A percentile compares a stretch with the other conserved stretches of the same genome.
phyloP scores from a whole-genome alignment of 192 early-diverging fungal genomes.

The Umbelopsis sp. region DNA sequence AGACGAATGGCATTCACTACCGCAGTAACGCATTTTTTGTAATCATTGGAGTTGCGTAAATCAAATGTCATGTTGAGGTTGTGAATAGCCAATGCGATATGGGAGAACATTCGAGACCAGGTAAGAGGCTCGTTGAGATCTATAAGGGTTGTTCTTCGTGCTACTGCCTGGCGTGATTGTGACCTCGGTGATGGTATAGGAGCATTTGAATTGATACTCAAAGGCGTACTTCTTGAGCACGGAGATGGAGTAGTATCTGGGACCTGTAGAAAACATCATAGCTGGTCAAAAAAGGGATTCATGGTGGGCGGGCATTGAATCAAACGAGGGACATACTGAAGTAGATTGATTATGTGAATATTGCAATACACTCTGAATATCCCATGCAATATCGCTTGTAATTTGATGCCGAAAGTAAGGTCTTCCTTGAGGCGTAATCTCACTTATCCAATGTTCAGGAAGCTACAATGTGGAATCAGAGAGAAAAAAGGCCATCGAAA shows the following conservation, averaged over 20 bases:
- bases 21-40: slow-evolving; percentile 40
- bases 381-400: slow-evolving; percentile 62
- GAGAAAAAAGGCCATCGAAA: background rate
- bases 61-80: slow-evolving; percentile 38
- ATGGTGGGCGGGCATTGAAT: background rate
- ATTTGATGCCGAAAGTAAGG: slow-evolving; percentile 59
- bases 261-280: background rate
- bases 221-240: background rate
- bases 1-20: slow-evolving; percentile 84
- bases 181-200: slow-evolving; percentile 24
- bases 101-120: slow-evolving; percentile 52
- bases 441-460: slow-evolving; percentile 53
- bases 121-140: slow-evolving; percentile 32
- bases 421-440: slow-evolving; percentile 50
- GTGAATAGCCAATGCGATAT: slow-evolving; percentile 50
- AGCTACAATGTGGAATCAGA: slow-evolving; percentile 31
- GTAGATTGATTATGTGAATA: background rate
- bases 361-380: slow-evolving; percentile 36
- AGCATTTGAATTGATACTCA: background rate
- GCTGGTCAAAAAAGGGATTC: background rate
- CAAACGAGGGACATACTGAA: background rate
- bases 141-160: slow-evolving; percentile 7
- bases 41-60: background rate
- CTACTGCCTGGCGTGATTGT: slow-evolving; percentile 11
- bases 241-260: too few relatives aligned